These are phyloP conservation scores for Aureobasidium subglaciale DNA, from an alignment of 2,329 filamentous ascomycete genomes.

Conservation along the genomic window DNA sequence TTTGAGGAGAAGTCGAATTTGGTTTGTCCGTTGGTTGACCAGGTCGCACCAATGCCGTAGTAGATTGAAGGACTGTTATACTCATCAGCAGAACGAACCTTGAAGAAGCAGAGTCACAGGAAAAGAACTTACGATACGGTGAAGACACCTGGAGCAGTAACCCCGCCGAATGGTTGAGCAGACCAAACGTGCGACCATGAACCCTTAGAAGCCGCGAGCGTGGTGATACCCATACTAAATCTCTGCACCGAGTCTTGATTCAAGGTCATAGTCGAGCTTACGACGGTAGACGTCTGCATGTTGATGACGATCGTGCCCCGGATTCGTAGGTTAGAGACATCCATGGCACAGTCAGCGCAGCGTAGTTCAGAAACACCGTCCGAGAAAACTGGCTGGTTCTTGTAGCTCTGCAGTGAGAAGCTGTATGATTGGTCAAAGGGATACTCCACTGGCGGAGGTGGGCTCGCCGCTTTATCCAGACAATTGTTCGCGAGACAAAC, in stretches of 20 bases:
- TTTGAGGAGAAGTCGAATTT: background rate
- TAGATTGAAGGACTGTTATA: background rate
- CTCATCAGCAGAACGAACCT: no score
- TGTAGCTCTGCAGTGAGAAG: background rate
- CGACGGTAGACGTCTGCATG: background rate
- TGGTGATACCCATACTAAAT: background rate
- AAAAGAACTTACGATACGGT: background rate
- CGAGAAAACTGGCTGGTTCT: background rate
- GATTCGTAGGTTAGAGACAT: background rate
- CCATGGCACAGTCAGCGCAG: background rate
- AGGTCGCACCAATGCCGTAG: background rate
- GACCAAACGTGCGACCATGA: background rate
- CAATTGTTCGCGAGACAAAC: background rate
- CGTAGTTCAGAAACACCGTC: background rate
- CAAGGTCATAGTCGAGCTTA: background rate
- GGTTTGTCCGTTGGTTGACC: background rate
- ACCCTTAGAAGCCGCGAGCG: background rate
- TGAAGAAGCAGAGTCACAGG: no score
- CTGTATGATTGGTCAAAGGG: background rate
- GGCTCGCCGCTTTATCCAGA: background rate
- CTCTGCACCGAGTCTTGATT: background rate
- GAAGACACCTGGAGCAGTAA: background rate
- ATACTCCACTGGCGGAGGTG: background rate
- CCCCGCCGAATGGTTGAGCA: background rate
- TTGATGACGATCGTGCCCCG: background rate